Evolutionary conservation across 228 moss, liverwort and hornwort species (phyloP), one percentile per base, ranked within the genome.

Genomic region (Sphagnum fallax): DNA sequence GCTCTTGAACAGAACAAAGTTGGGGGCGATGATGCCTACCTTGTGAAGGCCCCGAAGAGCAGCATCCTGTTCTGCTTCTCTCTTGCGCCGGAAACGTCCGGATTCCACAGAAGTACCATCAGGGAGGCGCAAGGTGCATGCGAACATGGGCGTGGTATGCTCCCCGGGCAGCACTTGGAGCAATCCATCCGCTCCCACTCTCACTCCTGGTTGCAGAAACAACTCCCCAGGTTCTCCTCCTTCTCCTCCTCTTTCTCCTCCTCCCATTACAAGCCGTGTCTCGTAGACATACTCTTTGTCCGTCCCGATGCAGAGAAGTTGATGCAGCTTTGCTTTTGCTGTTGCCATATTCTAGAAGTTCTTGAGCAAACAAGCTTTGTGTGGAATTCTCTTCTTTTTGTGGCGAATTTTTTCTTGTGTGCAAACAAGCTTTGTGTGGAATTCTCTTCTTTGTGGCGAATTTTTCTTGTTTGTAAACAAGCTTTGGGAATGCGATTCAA

Each of bases 31-130:
- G 32, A 32, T 32, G 32, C 32, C 32, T 32, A 32, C 32, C 32
- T 32, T 32, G 32, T 32, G 32, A 32, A 32, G 32, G 32, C 32
- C 32, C 32, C 32, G 32, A 32, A 85, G 85, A 69, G 98, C 91
- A 50, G 98, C 98, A 62, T 90, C 82, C 79, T 98, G 98, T 66
- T 98, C 97, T 15, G 97, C 97, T 77, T 98, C 97, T 74, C 90
- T 98, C 75, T 98, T 98, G 60, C 97, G 88, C 11, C 87, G 78
- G 73, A 90, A 98, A 67, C 70, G 75, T 62, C 85, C 91, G 60
- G 97, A 98, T 59, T 86, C 74, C 55, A 93, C 78, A 51, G 72
- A 79, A 52, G 76, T 65, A 61, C 93, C 93, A 77, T 88, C 93
- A 52, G 97, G 97, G 58, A 98, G 77, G 71, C 74, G 87, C 75